Base-by-base conservation (phyloP, 108 stramenopile species). In the Aurantiochytrium sp. region DNA sequence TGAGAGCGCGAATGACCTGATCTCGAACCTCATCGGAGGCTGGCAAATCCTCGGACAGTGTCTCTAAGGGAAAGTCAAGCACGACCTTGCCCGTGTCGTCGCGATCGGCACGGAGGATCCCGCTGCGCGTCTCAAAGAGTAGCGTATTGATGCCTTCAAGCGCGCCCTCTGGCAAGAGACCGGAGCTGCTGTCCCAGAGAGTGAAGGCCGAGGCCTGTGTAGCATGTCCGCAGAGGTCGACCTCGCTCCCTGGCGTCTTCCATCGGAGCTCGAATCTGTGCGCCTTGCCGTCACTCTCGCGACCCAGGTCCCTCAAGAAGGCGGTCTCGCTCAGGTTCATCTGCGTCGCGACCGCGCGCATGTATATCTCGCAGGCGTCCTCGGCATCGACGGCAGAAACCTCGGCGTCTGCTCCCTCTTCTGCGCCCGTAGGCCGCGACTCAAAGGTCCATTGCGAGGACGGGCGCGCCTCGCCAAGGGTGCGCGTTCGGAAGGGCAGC, bases 251-350 rank as follows among this genome's bases (percentile, higher is more conserved):
- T 0, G 93, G 93, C 24, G 93, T 94, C 65, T 93, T 91, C 92
- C 92, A 92, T 15, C 91, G 86, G 19, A 92, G 86, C 37, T 53
- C 85, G n/a, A 87, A 88, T 85, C 27, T n/a, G 39, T 87, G 55
- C 68, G 24, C 41, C 12, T 8, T 68, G n/a, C 37, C 52, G 31
- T 65, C 68, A 22, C 24, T 37, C 3, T 37, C 53, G 37, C 85
- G 22, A 22, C 54, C 39, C 4, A 68, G 32, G 12, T 45, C 55
- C 50, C 69, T 55, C 45, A 97, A 86, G 91, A 98, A 98, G 36
- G 96, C 96, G 27, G 98, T 98, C 87, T 98, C 98, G 1, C 95
- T 92, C 24, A 97, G 93, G 87, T 97, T 97, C 90, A 97, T 96
- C 90, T 99, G 96, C 50, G 89, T 86, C 4, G 98, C 97, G n/a